These are phyloP conservation scores for Penicillium sumatraense DNA, from an alignment of 2,329 filamentous ascomycete species.

Conservation along the genomic window DNA sequence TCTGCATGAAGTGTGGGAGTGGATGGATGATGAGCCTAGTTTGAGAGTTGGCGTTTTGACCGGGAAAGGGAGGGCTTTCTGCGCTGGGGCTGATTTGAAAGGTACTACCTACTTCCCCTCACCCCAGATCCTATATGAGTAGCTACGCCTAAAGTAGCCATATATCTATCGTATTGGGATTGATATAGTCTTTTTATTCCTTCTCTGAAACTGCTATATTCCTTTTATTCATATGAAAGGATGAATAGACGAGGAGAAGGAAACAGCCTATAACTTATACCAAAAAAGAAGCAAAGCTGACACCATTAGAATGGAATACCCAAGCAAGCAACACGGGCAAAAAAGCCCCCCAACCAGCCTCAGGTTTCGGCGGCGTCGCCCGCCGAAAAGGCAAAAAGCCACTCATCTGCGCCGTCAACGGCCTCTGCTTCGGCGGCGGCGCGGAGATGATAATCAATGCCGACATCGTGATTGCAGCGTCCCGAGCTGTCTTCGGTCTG, in stretches of 20 bases:
- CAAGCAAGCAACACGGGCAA: conserved; percentile 18
- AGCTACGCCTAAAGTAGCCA: too few species aligned
- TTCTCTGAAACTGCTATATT: too few species aligned
- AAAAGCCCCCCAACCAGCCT: conserved; percentile 30
- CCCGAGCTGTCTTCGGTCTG: conserved; percentile 65
- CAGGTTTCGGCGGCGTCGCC: conserved; percentile 50
- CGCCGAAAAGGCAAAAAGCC: conserved; percentile 64
- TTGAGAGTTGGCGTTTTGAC: conserved; percentile 48
- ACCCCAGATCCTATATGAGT: neutral
- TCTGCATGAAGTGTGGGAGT: conserved; percentile 48
- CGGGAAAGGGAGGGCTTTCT: conserved; percentile 49
- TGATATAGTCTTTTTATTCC: too few species aligned
- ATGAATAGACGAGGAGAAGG: neutral
- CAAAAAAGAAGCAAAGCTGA: neutral
- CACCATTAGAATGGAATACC: conserved; percentile 38
- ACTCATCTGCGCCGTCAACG: conserved; percentile 75
- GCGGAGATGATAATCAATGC: conserved; percentile 76
- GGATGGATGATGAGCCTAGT: conserved; percentile 50
- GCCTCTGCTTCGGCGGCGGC: conserved; percentile 74
- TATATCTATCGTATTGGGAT: too few species aligned
- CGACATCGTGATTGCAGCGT: conserved; percentile 68
- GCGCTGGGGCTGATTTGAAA: conserved; percentile 52
- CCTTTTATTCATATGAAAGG: too few species aligned
- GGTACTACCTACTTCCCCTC: conserved; percentile 25
- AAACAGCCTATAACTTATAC: neutral